Evolutionary conservation across 176 grass and related monocot genomes (phyloP).

Genomic region (Tuctoria greenei): DNA sequence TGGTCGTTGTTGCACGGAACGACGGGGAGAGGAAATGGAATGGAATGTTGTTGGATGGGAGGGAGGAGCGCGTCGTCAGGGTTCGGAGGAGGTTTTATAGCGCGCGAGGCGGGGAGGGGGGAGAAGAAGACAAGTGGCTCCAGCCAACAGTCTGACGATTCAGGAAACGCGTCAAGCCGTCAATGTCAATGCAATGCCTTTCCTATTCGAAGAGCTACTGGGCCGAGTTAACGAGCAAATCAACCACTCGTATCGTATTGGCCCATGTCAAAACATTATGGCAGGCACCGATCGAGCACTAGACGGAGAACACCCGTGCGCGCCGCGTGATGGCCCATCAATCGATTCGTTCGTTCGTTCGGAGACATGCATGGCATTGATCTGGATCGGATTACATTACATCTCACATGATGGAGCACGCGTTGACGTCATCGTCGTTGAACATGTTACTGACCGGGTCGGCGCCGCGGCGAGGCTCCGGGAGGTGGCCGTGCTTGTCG

Average conservation of each 20-base stretch:
- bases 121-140: background rate
- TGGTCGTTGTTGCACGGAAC: no score
- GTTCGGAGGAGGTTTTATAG: background rate
- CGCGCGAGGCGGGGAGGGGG: no score
- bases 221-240: background rate
- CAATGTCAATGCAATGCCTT: no score
- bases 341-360: no score
- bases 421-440: conserved; percentile 98
- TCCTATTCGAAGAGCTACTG: background rate
- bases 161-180: background rate
- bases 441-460: conserved; percentile 98
- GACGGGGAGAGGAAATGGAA: background rate
- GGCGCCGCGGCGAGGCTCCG: conserved; percentile 60
- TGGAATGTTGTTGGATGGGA: background rate
- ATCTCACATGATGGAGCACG: conserved; percentile 81
- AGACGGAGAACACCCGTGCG: no score
- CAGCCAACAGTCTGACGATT: background rate
- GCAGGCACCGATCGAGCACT: no score
- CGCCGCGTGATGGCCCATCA: no score
- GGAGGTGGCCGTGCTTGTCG: conserved; percentile 81
- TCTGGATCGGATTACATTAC: no score
- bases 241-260: no score
- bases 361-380: no score
- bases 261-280: background rate
- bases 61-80: background rate